A percentile compares a stretch with the other conserved stretches of the same genome.
Conservation (phyloP, 2,329 filamentous ascomycete species). For the Berkeleyomyces rouxiae region DNA sequence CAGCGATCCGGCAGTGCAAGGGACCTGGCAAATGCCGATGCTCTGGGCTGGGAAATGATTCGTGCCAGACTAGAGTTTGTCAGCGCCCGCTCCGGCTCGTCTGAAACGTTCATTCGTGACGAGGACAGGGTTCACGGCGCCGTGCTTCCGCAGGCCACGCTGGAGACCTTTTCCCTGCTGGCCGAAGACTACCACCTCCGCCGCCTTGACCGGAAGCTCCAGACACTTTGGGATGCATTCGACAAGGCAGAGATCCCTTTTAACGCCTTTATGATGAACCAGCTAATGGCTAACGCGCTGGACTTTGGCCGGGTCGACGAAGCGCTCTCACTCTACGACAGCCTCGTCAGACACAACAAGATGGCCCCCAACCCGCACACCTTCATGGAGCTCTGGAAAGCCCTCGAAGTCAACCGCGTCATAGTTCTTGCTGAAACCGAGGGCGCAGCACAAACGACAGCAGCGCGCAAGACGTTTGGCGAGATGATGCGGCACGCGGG, state of each 20-base stretch:
- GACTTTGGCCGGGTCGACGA: constrained; percentile 38
- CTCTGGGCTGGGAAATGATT: constrained; percentile 63
- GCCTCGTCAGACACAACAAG: constrained; percentile 32
- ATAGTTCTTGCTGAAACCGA: constrained; percentile 21
- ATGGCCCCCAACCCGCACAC: constrained; percentile 50
- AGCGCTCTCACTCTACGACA: constrained; percentile 38
- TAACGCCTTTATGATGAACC: constrained; percentile 64
- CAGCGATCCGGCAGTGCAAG: constrained; percentile 43
- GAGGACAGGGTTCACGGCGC: constrained; percentile 4
- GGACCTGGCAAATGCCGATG: constrained; percentile 45
- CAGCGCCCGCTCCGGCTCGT: constrained; percentile 24
- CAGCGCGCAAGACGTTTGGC: constrained; percentile 28
- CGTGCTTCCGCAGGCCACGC: constrained; percentile 40
- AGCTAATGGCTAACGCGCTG: constrained; percentile 51
- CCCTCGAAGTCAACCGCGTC: constrained; percentile 34
- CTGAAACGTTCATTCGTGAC: not conserved
- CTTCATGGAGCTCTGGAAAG: constrained; percentile 51
- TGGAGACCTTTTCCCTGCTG: constrained; percentile 64
- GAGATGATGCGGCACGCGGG: constrained; percentile 32
- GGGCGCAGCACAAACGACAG: constrained; percentile 19
- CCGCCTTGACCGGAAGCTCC: constrained; percentile 38
- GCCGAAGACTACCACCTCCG: constrained; percentile 54
- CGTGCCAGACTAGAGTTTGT: constrained; percentile 48
- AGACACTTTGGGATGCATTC: constrained; percentile 46
- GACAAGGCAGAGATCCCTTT: constrained; percentile 45